Conservation (phyloP, 2,329 filamentous ascomycete species). For the Xylaria sp. region DNA sequence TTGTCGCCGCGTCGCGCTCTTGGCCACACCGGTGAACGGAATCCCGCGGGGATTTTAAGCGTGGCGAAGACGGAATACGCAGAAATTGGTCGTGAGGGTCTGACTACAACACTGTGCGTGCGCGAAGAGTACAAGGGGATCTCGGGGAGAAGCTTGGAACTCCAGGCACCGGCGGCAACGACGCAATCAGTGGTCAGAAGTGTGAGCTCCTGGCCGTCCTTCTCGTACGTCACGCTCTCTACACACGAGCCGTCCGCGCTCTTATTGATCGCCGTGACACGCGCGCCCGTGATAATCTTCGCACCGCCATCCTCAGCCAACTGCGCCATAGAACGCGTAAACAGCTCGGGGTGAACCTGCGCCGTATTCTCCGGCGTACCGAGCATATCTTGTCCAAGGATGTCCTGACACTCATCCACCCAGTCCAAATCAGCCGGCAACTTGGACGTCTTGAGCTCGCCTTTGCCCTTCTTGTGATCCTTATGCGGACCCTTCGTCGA, state of each 20-base stretch:
- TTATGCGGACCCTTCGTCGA: conserved; percentile 29
- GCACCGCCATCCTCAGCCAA: conserved; percentile 59
- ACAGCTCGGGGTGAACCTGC: conserved; percentile 72
- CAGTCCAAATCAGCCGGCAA: conserved; percentile 61
- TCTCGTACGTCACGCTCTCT: conserved; percentile 30
- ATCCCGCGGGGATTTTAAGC: conserved; percentile 56
- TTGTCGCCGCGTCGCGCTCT: conserved; percentile 13
- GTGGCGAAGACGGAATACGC: conserved; percentile 66
- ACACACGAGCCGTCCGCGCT: conserved; percentile 21
- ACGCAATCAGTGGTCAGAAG: conserved; percentile 30
- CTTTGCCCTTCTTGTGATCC: conserved; percentile 28
- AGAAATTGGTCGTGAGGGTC: conserved; percentile 40
- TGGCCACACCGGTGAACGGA: conserved; percentile 34
- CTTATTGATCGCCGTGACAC: conserved; percentile 27
- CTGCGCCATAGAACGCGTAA: conserved; percentile 66
- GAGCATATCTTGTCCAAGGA: conserved; percentile 30
- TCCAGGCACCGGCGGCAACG: conserved; percentile 44
- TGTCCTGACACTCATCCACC: conserved; percentile 49
- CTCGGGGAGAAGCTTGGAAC: conserved; percentile 37
- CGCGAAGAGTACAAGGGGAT: conserved; percentile 39
- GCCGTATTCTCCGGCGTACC: conserved; percentile 57
- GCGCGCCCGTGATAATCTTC: conserved; percentile 41
- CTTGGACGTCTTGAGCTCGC: conserved; percentile 24
- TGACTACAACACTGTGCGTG: conserved; percentile 44
- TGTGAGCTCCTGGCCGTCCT: conserved; percentile 24